Evolutionary conservation across 331 rosid genomes (phyloP).

Genomic region (Telfairia occidentalis): DNA sequence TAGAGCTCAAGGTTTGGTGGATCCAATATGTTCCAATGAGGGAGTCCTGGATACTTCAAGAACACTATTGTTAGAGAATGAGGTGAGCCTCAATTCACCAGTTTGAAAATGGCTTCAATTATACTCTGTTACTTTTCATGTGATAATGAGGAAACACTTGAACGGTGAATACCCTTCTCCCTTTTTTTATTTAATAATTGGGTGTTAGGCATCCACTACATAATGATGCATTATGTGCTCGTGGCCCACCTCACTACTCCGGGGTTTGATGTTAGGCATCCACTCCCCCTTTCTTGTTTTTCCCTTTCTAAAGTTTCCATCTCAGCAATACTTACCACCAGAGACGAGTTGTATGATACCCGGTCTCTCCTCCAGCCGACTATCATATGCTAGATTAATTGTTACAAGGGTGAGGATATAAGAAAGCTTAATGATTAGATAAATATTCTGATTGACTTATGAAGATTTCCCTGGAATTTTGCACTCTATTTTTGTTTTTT

Average conservation of each 20-base stretch:
- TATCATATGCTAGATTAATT: background rate
- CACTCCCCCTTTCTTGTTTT: too few relatives aligned
- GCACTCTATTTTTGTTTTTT: background rate
- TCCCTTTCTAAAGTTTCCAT: too few relatives aligned
- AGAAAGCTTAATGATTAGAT: background rate
- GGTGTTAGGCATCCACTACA: background rate
- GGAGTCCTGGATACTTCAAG: conserved; percentile 26
- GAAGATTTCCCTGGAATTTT: background rate
- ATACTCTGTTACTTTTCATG: background rate
- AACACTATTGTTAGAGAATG: conserved; percentile 26
- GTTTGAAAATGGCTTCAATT: background rate
- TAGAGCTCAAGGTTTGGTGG: conserved; percentile 16
- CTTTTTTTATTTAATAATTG: background rate
- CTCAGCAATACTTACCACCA: background rate
- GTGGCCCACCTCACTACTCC: background rate
- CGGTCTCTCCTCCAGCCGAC: background rate
- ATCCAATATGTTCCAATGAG: conserved; percentile 20
- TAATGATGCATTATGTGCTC: background rate
- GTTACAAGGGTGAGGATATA: background rate
- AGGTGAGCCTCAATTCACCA: conserved; percentile 37
- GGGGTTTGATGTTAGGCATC: too few relatives aligned
- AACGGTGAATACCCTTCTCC: background rate
- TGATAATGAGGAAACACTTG: background rate
- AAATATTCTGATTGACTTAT: background rate
- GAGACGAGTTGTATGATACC: background rate